A percentile compares a stretch with the other conserved stretches of the same genome.
Evolutionary conservation across 306 rosid species (phyloP).

Genomic region (Ziziphus jujuba): DNA sequence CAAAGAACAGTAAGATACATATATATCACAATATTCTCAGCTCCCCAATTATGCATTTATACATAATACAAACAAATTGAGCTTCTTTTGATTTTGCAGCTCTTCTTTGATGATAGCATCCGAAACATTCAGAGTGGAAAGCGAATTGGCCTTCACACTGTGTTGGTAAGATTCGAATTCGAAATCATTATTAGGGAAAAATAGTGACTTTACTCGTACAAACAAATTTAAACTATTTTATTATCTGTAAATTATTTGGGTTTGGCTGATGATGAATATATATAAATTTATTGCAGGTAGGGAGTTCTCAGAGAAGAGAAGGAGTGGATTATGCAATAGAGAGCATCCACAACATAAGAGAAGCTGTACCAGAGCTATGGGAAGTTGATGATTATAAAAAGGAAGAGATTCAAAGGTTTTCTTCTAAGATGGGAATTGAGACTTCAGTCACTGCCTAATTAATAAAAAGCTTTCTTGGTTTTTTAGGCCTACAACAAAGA

Average conservation of each 20-base stretch:
- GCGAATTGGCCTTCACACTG: constrained; percentile 20
- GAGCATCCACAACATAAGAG: constrained; percentile 24
- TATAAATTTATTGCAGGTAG: constrained; percentile 1
- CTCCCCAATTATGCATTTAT: not conserved
- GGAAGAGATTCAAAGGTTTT: not conserved
- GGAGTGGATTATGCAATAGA: constrained; percentile 21
- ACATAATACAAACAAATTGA: not conserved
- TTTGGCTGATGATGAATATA: too few species aligned
- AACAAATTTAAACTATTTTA: too few species aligned
- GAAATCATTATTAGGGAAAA: too few species aligned
- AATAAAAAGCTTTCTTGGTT: not conserved
- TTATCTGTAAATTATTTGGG: too few species aligned
- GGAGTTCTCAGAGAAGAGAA: constrained; percentile 2
- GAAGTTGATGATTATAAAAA: not conserved
- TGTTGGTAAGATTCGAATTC: constrained; percentile 8
- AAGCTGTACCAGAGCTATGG: constrained; percentile 18
- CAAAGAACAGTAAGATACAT: constrained; percentile 17
- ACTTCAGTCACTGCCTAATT: constrained; percentile 7
- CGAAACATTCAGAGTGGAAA: constrained; percentile 19
- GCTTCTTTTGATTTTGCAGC: not conserved
- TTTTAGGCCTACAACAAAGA: too few species aligned
- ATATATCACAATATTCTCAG: not conserved
- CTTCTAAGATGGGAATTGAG: not conserved
- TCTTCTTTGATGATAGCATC: constrained; percentile 25
- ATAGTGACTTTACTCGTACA: too few species aligned